A percentile compares a stretch with the other conserved stretches of the same genome.
phyloP scores from a whole-genome alignment of 1,284 basidiomycete genomes.

The Athelia psychrophila region DNA sequence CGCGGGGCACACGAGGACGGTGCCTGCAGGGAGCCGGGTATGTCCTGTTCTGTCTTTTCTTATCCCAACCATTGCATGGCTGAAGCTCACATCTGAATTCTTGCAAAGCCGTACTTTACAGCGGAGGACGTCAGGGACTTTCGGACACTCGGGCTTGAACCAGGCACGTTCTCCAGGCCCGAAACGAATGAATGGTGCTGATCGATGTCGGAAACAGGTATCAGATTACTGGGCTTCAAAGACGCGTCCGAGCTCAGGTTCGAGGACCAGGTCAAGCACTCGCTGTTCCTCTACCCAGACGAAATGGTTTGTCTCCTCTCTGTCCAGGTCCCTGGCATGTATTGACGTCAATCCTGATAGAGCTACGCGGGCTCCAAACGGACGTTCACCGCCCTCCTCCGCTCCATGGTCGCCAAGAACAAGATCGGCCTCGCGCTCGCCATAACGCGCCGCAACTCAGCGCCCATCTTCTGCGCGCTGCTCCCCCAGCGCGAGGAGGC shows the following conservation, averaged over 20 bases:
- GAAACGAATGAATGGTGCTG: not conserved
- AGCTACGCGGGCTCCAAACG: conserved; percentile 88
- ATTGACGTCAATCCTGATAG: conserved; percentile 31
- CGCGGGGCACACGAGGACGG: conserved; percentile 34
- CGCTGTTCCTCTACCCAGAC: conserved; percentile 90
- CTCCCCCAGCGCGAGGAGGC: conserved; percentile 84
- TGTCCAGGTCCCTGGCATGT: not conserved
- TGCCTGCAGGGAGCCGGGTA: conserved; percentile 48
- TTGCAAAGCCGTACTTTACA: conserved; percentile 82
- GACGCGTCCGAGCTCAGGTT: conserved; percentile 67
- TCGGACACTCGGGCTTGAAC: conserved; percentile 73
- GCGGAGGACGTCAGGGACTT: conserved; percentile 83
- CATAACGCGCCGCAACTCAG: conserved; percentile 68
- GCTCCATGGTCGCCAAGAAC: conserved; percentile 79
- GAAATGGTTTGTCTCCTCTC: conserved; percentile 59
- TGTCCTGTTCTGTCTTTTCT: not conserved
- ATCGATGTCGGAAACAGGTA: conserved; percentile 35
- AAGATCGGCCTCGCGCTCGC: conserved; percentile 82
- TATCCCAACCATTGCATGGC: too few relatives aligned
- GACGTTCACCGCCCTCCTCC: conserved; percentile 85
- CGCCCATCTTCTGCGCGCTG: conserved; percentile 82
- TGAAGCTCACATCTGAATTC: too few relatives aligned
- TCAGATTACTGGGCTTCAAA: conserved; percentile 94
- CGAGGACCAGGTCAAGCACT: conserved; percentile 91
- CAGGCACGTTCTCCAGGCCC: conserved; percentile 45